phyloP scores from a whole-genome alignment of 2,329 filamentous ascomycete species.

The Ambrosiella cleistominuta region DNA sequence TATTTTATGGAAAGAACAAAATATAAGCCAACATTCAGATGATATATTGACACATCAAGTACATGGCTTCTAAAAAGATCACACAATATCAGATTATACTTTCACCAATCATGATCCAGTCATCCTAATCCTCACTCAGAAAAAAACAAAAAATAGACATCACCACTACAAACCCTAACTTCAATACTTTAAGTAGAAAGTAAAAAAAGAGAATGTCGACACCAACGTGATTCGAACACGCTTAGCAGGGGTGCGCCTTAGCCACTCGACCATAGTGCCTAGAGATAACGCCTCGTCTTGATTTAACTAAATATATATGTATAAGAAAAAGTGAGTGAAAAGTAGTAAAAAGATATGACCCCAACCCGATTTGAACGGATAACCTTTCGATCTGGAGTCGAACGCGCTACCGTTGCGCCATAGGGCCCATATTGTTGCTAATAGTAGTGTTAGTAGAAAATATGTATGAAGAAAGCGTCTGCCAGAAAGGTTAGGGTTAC shows the following conservation, averaged over 20 bases:
- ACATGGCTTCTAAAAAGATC: no score
- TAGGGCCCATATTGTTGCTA: not conserved
- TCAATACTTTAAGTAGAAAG: not conserved
- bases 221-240: constrained; percentile 14
- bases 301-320: not conserved
- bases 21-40: no score
- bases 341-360: constrained; percentile 6
- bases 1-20: not conserved
- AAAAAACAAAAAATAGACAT: not conserved
- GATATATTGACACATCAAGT: no score
- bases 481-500: not conserved
- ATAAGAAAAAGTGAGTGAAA: not conserved
- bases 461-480: not conserved
- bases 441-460: not conserved
- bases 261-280: constrained; percentile 13
- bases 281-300: not conserved
- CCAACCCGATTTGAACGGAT: constrained; percentile 14
- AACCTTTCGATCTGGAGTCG: constrained; percentile 14
- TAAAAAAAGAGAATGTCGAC: constrained; percentile 10
- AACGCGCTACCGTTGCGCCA: constrained; percentile 13
- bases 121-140: not conserved
- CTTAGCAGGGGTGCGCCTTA: constrained; percentile 13
- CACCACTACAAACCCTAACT: not conserved
- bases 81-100: no score
- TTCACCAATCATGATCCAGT: no score